A percentile compares a stretch with the other conserved stretches of the same genome.
phyloP scores from a whole-genome alignment of 2,329 filamentous ascomycete genomes.

The Dendrostoma leiphaemia region DNA sequence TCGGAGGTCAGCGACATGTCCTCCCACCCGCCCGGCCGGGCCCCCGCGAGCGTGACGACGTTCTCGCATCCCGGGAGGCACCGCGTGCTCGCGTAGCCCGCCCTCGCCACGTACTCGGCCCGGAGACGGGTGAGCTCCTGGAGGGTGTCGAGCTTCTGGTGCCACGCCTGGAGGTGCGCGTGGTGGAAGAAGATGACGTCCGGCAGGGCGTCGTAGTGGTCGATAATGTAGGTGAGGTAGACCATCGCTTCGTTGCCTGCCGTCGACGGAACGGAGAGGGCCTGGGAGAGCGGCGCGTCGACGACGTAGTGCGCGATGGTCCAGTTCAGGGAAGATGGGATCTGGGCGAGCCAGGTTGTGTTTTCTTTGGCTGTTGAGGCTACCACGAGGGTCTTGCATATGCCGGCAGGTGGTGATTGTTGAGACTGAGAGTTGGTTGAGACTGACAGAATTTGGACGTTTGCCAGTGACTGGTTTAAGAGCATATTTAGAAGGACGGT shows the following conservation, averaged over 20 bases:
- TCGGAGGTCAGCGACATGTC: neutral
- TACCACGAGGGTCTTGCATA: constrained; percentile 21
- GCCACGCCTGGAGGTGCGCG: constrained; percentile 52
- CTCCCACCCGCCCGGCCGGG: neutral
- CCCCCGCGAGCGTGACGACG: constrained; percentile 21
- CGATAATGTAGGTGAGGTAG: constrained; percentile 61
- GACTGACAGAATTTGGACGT: neutral
- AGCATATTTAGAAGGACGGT: constrained; percentile 15
- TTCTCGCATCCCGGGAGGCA: constrained; percentile 39
- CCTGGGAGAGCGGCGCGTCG: constrained; percentile 20
- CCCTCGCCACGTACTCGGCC: constrained; percentile 45
- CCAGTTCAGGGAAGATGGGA: constrained; percentile 20
- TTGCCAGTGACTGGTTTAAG: neutral
- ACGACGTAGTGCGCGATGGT: constrained; percentile 23
- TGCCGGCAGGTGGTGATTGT: neutral
- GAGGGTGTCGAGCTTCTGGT: constrained; percentile 53
- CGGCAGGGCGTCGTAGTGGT: constrained; percentile 57
- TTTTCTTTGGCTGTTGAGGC: constrained; percentile 18
- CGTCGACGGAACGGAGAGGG: constrained; percentile 24
- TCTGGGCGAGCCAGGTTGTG: constrained; percentile 18
- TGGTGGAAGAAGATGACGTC: constrained; percentile 62
- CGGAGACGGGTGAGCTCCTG: constrained; percentile 48
- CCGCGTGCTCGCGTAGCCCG: constrained; percentile 60
- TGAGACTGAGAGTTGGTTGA: neutral
- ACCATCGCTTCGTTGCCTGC: constrained; percentile 59